Base-by-base conservation (phyloP, 768 basidiomycete genomes). In the Phylloporus rhodoxanthus region DNA sequence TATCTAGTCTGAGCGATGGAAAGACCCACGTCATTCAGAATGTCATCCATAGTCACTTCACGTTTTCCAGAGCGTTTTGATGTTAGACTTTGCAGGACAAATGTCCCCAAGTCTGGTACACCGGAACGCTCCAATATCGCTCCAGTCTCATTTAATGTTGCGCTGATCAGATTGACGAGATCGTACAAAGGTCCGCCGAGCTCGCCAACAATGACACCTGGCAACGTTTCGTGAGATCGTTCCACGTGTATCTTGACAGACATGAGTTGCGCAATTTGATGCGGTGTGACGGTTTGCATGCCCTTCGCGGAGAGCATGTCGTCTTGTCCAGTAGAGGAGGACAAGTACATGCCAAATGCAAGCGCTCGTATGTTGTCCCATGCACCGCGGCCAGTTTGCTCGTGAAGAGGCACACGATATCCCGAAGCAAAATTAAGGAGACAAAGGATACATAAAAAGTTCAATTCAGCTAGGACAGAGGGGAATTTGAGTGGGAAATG, bases 381-480 rank as follows among this genome's bases (percentile, higher is more conserved):
- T 53, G 89, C 88, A 19, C 91, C 90, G 36, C 88, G 81, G 13
- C 83, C 81, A 3, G 85, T 85, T 48, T 80, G 79, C 13, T 69
- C 67, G 65, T 88, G 89, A 33, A 94, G 75, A 5, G 84, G 80
- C 5, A 75, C 72, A 21, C 88, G 85, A 65, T 87, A 93, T 30
- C 87, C 87, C 1, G 87, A 88, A 5, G 78, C 87, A 64, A 93
- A 89, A 64, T 92, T 92, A 29, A 95, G 75, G 14, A 92, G 74
- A 2, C 84, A 81, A 36, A 92, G 78, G 8, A 88, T 67, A 39
- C 84, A 81, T n/a, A 93, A 70, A 25, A 93, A 71, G 65, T 91
- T 93, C 51, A 95, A 72, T 68, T 95, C 91, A 37, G 85, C 79
- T 5, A 80, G 68, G 17, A 75, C 67, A 0, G 85, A 84, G 32